Evolutionary conservation across 257 asterid species (phyloP).

Genomic region (Solanum boliviense): DNA sequence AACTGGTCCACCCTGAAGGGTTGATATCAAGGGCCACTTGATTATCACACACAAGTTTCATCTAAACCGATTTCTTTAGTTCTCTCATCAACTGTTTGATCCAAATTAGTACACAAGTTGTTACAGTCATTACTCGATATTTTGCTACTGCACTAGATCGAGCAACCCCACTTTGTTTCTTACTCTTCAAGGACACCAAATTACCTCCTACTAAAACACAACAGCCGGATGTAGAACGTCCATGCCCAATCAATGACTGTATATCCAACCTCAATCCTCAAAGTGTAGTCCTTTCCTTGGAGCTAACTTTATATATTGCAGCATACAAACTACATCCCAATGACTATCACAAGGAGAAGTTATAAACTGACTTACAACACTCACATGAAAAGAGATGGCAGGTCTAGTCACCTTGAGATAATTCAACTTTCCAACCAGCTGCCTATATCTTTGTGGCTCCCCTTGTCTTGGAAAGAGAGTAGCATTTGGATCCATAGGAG

Average conservation of each 20-base stretch:
- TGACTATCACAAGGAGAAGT: not conserved
- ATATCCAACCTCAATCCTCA: not conserved
- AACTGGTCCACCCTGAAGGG: not conserved
- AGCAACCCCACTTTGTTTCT: not conserved
- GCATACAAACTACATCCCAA: not conserved
- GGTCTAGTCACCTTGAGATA: not conserved
- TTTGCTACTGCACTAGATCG: not conserved
- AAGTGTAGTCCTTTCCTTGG: not conserved
- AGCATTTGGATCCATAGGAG: not conserved
- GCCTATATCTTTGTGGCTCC: not conserved
- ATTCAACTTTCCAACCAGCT: not conserved
- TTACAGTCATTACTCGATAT: not conserved
- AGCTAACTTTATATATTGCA: not conserved
- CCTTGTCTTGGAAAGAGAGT: not conserved
- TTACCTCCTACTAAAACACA: not conserved
- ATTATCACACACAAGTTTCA: not conserved
- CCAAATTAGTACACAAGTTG: not conserved
- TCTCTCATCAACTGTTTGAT: not conserved
- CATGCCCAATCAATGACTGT: not conserved
- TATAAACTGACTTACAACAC: not conserved
- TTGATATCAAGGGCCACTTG: not conserved
- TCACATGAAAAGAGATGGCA: not conserved
- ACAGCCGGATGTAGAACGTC: not conserved
- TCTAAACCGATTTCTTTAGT: not conserved
- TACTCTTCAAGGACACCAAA: not conserved